These are phyloP conservation scores for Pseudophaeomoniella oleicola DNA, from an alignment of 2,329 filamentous ascomycete genomes.

Conservation along the genomic window DNA sequence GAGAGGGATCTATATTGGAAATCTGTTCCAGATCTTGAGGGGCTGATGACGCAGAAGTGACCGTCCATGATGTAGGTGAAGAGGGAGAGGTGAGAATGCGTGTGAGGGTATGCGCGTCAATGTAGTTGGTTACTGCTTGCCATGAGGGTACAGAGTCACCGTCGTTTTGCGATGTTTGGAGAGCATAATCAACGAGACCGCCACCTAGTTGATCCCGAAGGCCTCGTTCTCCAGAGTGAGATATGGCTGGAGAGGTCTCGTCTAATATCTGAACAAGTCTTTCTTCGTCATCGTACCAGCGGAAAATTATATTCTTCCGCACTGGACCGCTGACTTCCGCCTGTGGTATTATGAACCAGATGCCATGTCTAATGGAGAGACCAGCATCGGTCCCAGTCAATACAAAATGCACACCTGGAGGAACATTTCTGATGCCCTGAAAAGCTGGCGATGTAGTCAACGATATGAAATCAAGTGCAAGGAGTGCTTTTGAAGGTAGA, in stretches of 20 bases:
- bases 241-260: slow-evolving; percentile 1
- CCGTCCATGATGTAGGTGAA: slow-evolving; percentile 27
- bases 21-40: slow-evolving; percentile 43
- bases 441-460: slow-evolving; percentile 50
- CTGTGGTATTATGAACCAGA: slow-evolving; percentile 26
- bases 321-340: slow-evolving; percentile 1
- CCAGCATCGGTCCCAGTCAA: slow-evolving; percentile 44
- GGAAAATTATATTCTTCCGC: slow-evolving; percentile 23
- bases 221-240: background rate
- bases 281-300: slow-evolving; percentile 21
- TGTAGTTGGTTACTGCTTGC: slow-evolving; percentile 34
- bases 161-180: slow-evolving; percentile 39
- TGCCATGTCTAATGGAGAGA: slow-evolving; percentile 45
- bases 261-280: slow-evolving; percentile 2
- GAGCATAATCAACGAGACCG: slow-evolving; percentile 27
- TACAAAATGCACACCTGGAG: slow-evolving; percentile 44
- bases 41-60: slow-evolving; percentile 45
- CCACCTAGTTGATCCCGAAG: background rate
- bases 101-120: slow-evolving; percentile 28
- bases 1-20: slow-evolving; percentile 33
- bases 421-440: slow-evolving; percentile 44
- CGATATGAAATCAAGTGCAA: slow-evolving; percentile 40
- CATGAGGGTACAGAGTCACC: slow-evolving; percentile 30
- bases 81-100: slow-evolving; percentile 6
- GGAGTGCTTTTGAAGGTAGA: slow-evolving; percentile 31